A percentile compares a stretch with the other conserved stretches of the same genome.
These are phyloP conservation scores for Leccinum variabile DNA, from an alignment of 1,284 basidiomycete species.

Conservation along the genomic window DNA sequence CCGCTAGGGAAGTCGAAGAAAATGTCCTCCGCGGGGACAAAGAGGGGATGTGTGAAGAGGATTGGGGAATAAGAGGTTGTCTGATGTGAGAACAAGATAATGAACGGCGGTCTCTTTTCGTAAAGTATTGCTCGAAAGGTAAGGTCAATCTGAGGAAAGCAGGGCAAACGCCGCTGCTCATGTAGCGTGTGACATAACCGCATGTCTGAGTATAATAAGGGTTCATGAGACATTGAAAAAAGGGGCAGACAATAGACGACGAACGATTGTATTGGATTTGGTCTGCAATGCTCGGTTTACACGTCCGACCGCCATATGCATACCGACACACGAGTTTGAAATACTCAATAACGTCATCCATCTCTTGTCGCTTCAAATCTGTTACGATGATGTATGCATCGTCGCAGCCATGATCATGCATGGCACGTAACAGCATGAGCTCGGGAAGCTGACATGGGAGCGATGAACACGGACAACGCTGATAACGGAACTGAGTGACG, in stretches of 20 bases:
- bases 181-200: slow-evolving; percentile 62
- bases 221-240: slow-evolving; percentile 12
- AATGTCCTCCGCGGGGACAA: slow-evolving; percentile 67
- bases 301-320: slow-evolving; percentile 56
- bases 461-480: slow-evolving; percentile 13
- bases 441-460: slow-evolving; percentile 56
- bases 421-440: slow-evolving; percentile 71
- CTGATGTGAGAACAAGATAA: slow-evolving; percentile 74
- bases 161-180: slow-evolving; percentile 64
- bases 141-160: slow-evolving; percentile 76
- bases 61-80: slow-evolving; percentile 77
- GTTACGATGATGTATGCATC: slow-evolving; percentile 75
- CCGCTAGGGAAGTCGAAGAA: slow-evolving; percentile 75
- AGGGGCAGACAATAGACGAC: slow-evolving; percentile 19
- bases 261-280: slow-evolving; percentile 67
- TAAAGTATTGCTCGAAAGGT: slow-evolving; percentile 68
- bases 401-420: slow-evolving; percentile 75
- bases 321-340: slow-evolving; percentile 68
- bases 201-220: slow-evolving; percentile 49
- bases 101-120: slow-evolving; percentile 70
- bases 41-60: slow-evolving; percentile 66
- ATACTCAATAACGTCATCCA: slow-evolving; percentile 75
- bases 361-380: slow-evolving; percentile 70
- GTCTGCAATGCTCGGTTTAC: slow-evolving; percentile 64
- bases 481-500: slow-evolving; percentile 18